phyloP scores from a whole-genome alignment of 176 grass and related monocot genomes.

The Zea mays region Zm-B73-REFERENCE-NAM-5.0 NC_050102.1:106655501-106656000 shows the following conservation, averaged over 20 bases:
- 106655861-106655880: neutral
- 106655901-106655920: too few species aligned
- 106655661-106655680: neutral
- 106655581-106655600: too few species aligned
- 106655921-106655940: too few species aligned
- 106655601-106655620: too few species aligned
- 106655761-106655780: conserved; percentile 17
- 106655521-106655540: too few species aligned
- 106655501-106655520: too few species aligned
- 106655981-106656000: too few species aligned
- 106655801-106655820: neutral
- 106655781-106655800: neutral
- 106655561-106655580: too few species aligned
- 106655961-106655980: too few species aligned
- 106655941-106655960: too few species aligned
- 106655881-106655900: too few species aligned
- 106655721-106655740: neutral
- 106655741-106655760: conserved; percentile 6
- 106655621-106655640: conserved; percentile 1
- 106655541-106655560: too few species aligned
- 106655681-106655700: neutral
- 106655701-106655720: neutral
- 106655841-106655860: neutral
- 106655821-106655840: neutral
- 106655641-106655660: conserved; percentile 8